Base-by-base conservation (phyloP, 1,284 basidiomycete species). In the Leccinum olivaceoglutinosum region DNA sequence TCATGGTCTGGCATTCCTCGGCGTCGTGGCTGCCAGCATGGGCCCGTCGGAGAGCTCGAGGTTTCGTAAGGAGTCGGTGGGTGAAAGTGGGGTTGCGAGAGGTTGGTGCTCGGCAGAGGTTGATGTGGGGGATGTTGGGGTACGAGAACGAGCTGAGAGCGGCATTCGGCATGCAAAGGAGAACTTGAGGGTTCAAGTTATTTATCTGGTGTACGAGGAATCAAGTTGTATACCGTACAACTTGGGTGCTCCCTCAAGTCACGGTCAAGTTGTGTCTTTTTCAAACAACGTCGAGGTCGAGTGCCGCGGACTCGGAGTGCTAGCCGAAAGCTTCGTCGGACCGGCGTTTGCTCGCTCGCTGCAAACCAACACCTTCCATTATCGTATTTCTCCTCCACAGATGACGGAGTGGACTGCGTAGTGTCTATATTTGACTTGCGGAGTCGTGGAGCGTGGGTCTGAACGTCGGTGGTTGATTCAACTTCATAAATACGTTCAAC, bases 41-140 rank as follows among this genome's bases (percentile, higher is more conserved):
- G 82, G 84, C 6, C 85, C 86, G 61, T 90, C 85, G 1, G 85
- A 82, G 60, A 92, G 76, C 75, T 94, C 92, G 49, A 94, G 80
- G 32, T 88, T 89, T 61, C 90, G 84, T 62, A 94, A 77, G 14
- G 88, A 90, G 63, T 88, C 87, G 61, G 87, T 83, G 3, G 34
- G 6, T 39, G 79, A 55, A 21, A 51, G 49, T 51, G 49, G 49
- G 4, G 49, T 51, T 14, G 80, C 76, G 54, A 81, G 78, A 44
- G 82, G 49, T 51, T 72, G 66, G 36, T 60, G 64, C 29, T 72
- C 65, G 53, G 55, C 38, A 4, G 66, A 59, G 5, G 65, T 59
- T 38, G 68, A 66, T 58, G 21, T 44, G 29, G 71, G 56, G 46
- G 63, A 61, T 12, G 70, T 14, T 38, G 67, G 55, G 36, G 63